These are phyloP conservation scores for Gossypium trilobum DNA, from an alignment of 441 rosid genomes.

Conservation along the genomic window DNA sequence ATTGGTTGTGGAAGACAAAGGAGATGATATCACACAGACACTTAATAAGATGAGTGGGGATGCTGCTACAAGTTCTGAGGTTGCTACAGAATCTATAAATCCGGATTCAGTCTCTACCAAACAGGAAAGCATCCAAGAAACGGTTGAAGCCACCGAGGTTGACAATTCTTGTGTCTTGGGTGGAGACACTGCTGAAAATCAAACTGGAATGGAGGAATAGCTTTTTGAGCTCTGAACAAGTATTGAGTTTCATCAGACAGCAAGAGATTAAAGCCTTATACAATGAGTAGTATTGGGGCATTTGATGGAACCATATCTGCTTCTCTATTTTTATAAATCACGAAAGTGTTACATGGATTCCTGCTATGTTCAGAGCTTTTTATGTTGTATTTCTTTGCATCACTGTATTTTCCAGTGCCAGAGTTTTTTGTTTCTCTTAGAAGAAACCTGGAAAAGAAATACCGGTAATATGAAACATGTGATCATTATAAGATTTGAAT, in stretches of 20 bases:
- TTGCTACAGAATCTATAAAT: not conserved
- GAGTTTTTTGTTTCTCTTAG: not conserved
- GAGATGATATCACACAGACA: not conserved
- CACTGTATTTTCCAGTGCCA: slow-evolving; percentile 1
- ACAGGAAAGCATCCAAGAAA: slow-evolving; percentile 10
- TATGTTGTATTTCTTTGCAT: slow-evolving; percentile 7
- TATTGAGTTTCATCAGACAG: not conserved
- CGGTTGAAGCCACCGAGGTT: not conserved
- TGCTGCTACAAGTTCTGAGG: slow-evolving; percentile 8
- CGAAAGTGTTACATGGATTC: not conserved
- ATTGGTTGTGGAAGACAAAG: slow-evolving; percentile 14
- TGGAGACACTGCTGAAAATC: slow-evolving; percentile 11
- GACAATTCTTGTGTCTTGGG: slow-evolving; percentile 2
- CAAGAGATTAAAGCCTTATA: not conserved
- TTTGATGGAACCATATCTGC: not conserved
- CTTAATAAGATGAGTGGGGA: slow-evolving; percentile 14
- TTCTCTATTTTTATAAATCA: not conserved
- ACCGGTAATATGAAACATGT: not conserved
- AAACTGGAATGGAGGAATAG: slow-evolving; percentile 10
- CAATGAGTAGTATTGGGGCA: not conserved
- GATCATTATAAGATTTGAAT: slow-evolving; percentile 8
- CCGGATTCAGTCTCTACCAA: slow-evolving; percentile 6
- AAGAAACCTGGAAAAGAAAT: not conserved
- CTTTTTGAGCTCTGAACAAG: not conserved
- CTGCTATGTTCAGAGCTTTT: not conserved